Evolutionary conservation across 1,139 yeast genomes (phyloP).

Genomic region (Sugiyamaella xylanicola): DNA sequence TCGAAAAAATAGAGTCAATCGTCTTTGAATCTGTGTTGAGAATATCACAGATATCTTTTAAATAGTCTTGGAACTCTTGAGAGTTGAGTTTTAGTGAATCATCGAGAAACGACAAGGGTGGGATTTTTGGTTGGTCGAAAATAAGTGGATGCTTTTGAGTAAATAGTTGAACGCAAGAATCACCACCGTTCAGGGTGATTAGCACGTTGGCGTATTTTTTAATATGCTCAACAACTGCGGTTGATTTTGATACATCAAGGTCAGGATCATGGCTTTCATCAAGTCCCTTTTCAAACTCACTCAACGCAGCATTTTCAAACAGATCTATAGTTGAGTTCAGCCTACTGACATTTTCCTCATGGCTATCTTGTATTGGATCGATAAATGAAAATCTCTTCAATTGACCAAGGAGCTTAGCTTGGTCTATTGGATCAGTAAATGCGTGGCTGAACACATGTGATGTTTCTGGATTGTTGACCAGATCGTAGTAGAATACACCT

Average conservation of each 20-base stretch:
- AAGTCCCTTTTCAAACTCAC: slow-evolving; percentile 65
- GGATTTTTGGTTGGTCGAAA: slow-evolving; percentile 19
- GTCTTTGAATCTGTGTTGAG: slow-evolving; percentile 43
- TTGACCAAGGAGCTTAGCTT: slow-evolving; percentile 37
- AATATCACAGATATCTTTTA: slow-evolving; percentile 42
- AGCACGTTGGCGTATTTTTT: slow-evolving; percentile 43
- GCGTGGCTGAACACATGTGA: slow-evolving; percentile 33
- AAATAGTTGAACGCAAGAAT: slow-evolving; percentile 51
- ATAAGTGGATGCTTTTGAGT: slow-evolving; percentile 51
- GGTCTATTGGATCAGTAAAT: slow-evolving; percentile 36
- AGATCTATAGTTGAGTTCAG: slow-evolving; percentile 64
- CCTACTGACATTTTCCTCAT: slow-evolving; percentile 48
- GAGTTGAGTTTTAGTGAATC: slow-evolving; percentile 38
- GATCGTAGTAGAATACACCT: slow-evolving; percentile 37
- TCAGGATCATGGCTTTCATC: slow-evolving; percentile 49
- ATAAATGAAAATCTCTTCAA: slow-evolving; percentile 44
- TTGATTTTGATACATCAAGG: background rate
- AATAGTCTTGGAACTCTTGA: slow-evolving; percentile 36
- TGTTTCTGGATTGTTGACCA: slow-evolving; percentile 29
- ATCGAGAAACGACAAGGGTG: slow-evolving; percentile 30
- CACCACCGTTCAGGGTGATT: slow-evolving; percentile 45
- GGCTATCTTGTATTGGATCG: slow-evolving; percentile 44
- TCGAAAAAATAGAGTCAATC: slow-evolving; percentile 44
- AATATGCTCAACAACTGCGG: slow-evolving; percentile 42
- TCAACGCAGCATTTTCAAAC: slow-evolving; percentile 69